A percentile compares a stretch with the other conserved stretches of the same genome.
These are phyloP conservation scores for Helminthosporium solani DNA, from an alignment of 2,329 filamentous ascomycete genomes.

Conservation along the genomic window DNA sequence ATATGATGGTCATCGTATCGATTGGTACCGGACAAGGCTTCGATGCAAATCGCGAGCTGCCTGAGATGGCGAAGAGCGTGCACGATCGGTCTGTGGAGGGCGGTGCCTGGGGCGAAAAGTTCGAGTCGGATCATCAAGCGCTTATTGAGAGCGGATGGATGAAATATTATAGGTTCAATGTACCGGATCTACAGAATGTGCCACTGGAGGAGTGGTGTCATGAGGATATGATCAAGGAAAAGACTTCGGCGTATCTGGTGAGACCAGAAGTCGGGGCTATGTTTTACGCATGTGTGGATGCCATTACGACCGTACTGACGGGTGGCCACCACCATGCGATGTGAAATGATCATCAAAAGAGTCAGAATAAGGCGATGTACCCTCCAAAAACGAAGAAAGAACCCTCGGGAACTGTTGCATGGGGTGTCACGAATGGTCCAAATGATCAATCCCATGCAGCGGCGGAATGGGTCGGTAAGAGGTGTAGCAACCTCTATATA, in stretches of 20 bases:
- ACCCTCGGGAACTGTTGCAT: neutral
- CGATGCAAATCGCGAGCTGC: conserved; percentile 16
- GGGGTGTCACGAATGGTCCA: too few relatives aligned
- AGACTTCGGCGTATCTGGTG: conserved; percentile 29
- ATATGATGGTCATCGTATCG: conserved; percentile 35
- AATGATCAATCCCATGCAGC: neutral
- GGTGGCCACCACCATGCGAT: conserved; percentile 8
- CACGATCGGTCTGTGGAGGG: conserved; percentile 22
- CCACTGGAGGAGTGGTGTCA: conserved; percentile 33
- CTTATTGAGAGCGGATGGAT: conserved; percentile 32
- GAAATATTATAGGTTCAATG: conserved; percentile 37
- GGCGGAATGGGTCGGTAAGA: too few relatives aligned
- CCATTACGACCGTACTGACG: conserved; percentile 25
- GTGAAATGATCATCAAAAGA: neutral
- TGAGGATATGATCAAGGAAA: conserved; percentile 28
- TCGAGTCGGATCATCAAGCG: conserved; percentile 24
- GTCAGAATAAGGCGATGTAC: too few relatives aligned
- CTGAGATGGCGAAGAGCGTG: conserved; percentile 32
- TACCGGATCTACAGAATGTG: conserved; percentile 27
- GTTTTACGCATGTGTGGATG: conserved; percentile 35
- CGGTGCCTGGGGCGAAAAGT: conserved; percentile 20
- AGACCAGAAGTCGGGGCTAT: conserved; percentile 21
- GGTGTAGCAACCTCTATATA: too few relatives aligned
- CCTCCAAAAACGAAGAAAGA: neutral
- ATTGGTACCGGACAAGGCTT: conserved; percentile 29